Evolutionary conservation across 495 filamentous ascomycete genomes (phyloP).

Genomic region (Aspergillus kassunensis): DNA sequence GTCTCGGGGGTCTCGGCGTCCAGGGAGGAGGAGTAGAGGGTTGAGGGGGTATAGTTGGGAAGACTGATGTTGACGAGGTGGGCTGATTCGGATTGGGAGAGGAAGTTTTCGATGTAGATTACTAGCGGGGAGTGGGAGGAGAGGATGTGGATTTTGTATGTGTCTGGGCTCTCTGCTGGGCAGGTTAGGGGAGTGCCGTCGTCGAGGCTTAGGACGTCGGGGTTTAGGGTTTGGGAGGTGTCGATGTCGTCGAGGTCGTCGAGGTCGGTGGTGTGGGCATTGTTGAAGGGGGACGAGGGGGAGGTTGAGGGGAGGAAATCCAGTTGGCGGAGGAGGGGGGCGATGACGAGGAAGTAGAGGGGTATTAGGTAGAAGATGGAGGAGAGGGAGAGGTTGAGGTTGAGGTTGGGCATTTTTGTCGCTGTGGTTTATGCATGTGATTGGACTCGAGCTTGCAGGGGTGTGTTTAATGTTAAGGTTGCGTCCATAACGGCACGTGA

Average conservation of each 20-base stretch:
- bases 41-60: slow-evolving; percentile 50
- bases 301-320: background rate
- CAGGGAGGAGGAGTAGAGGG: slow-evolving; percentile 35
- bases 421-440: background rate
- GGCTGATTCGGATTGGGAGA: slow-evolving; percentile 43
- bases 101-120: slow-evolving; percentile 54
- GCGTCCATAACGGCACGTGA: no score
- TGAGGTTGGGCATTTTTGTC: background rate
- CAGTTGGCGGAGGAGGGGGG: slow-evolving; percentile 5
- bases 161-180: slow-evolving; percentile 17
- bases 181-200: slow-evolving; percentile 36
- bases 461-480: no score
- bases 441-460: no score
- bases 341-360: slow-evolving; percentile 2
- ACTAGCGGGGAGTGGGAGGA: slow-evolving; percentile 49
- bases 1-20: slow-evolving; percentile 28
- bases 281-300: slow-evolving; percentile 5
- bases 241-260: slow-evolving; percentile 12
- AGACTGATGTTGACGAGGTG: slow-evolving; percentile 48
- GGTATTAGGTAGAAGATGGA: slow-evolving; percentile 40
- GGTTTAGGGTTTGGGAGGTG: slow-evolving; percentile 15
- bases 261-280: slow-evolving; percentile 15
- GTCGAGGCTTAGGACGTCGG: slow-evolving; percentile 27
- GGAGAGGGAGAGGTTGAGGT: slow-evolving; percentile 15
- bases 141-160: slow-evolving; percentile 42